phyloP scores from a whole-genome alignment of 1,139 yeast genomes.

The Waltiozyma sp. region DNA sequence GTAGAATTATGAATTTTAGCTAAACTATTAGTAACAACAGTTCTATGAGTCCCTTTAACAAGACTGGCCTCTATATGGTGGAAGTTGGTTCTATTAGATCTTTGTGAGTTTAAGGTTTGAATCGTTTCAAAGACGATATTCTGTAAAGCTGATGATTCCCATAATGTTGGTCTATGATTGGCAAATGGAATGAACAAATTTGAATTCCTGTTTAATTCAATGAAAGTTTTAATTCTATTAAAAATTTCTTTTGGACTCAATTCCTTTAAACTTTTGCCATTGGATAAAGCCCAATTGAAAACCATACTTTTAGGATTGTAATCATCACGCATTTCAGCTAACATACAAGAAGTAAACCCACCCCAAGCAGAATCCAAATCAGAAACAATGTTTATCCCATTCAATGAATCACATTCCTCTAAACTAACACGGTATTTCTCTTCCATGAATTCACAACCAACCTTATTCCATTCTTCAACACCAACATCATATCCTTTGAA shows the following conservation, averaged over 20 bases:
- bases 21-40: slow-evolving; percentile 16
- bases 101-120: slow-evolving; percentile 18
- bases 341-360: slow-evolving; percentile 49
- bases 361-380: slow-evolving; percentile 81
- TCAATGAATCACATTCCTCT: slow-evolving; percentile 69
- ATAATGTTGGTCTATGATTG: slow-evolving; percentile 22
- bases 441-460: slow-evolving; percentile 39
- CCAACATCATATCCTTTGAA: slow-evolving; percentile 39
- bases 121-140: slow-evolving; percentile 23
- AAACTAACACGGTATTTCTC: slow-evolving; percentile 47
- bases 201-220: slow-evolving; percentile 33
- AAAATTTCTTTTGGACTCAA: slow-evolving; percentile 17
- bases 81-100: slow-evolving; percentile 9
- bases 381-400: slow-evolving; percentile 57
- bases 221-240: slow-evolving; percentile 36
- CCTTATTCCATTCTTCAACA: slow-evolving; percentile 31
- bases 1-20: slow-evolving; percentile 4
- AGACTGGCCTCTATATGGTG: slow-evolving; percentile 18
- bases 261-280: slow-evolving; percentile 15
- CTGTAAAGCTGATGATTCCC: slow-evolving; percentile 31
- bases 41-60: slow-evolving; percentile 19
- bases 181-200: slow-evolving; percentile 42
- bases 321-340: slow-evolving; percentile 57
- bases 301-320: slow-evolving; percentile 50
- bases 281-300: slow-evolving; percentile 44